A percentile compares a stretch with the other conserved stretches of the same genome.
These are phyloP conservation scores for Pseudogymnoascus sp. DNA, from an alignment of 2,329 filamentous ascomycete species.

Conservation along the genomic window DNA sequence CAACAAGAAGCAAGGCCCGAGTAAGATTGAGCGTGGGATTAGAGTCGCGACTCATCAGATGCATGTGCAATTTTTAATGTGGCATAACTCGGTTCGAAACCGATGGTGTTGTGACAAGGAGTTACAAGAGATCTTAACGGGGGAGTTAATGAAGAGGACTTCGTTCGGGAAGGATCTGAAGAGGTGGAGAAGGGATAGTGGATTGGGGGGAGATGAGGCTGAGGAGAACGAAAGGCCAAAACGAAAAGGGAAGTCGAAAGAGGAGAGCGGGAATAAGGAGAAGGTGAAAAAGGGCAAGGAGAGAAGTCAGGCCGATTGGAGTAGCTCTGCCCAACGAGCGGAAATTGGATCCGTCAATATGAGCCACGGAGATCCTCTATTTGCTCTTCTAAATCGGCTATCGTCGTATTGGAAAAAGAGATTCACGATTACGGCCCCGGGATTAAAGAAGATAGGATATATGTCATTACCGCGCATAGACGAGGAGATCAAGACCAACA, in stretches of 20 bases:
- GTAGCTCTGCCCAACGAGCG: slow-evolving; percentile 55
- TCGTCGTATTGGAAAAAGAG: slow-evolving; percentile 80
- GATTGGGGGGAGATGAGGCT: slow-evolving; percentile 35
- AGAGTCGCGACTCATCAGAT: slow-evolving; percentile 74
- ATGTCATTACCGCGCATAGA: slow-evolving; percentile 68
- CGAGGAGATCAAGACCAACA: slow-evolving; percentile 59
- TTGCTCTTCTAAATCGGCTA: slow-evolving; percentile 67
- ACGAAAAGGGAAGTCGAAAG: slow-evolving; percentile 29
- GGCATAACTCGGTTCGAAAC: slow-evolving; percentile 82
- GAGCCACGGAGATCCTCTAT: slow-evolving; percentile 73
- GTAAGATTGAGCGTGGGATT: slow-evolving; percentile 74
- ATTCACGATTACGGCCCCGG: slow-evolving; percentile 69
- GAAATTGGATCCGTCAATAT: slow-evolving; percentile 66
- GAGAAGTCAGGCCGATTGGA: slow-evolving; percentile 58
- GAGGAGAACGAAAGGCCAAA: slow-evolving; percentile 32
- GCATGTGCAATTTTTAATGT: slow-evolving; percentile 80
- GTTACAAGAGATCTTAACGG: slow-evolving; percentile 66
- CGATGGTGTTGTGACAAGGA: slow-evolving; percentile 71
- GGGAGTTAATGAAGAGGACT: slow-evolving; percentile 59
- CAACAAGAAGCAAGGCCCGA: slow-evolving; percentile 70
- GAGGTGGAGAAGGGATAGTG: slow-evolving; percentile 62
- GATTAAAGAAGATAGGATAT: slow-evolving; percentile 83
- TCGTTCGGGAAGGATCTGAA: slow-evolving; percentile 57
- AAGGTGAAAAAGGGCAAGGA: slow-evolving; percentile 28
- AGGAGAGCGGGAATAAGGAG: slow-evolving; percentile 25